Evolutionary conservation across 768 basidiomycete species (phyloP).

Genomic region (Vishniacozyma victoriae): DNA sequence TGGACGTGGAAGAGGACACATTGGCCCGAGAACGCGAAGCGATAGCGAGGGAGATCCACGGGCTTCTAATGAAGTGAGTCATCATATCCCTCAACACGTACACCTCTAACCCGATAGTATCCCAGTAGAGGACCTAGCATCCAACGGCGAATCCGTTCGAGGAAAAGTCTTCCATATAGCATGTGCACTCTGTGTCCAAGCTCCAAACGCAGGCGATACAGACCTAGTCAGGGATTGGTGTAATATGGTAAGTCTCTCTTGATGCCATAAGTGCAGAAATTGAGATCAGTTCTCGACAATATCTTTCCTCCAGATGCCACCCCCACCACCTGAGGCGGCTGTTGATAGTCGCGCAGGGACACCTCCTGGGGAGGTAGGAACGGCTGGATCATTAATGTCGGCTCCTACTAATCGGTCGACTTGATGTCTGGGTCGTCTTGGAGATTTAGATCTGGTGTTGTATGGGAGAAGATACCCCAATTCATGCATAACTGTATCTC

Average conservation of each 20-base stretch:
- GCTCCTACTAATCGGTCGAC: too few relatives aligned
- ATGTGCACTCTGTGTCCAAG: constrained; percentile 28
- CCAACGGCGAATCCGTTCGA: constrained; percentile 39
- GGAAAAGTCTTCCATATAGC: constrained; percentile 40
- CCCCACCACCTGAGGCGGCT: constrained; percentile 26
- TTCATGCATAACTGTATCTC: too few relatives aligned
- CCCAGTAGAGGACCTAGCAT: constrained; percentile 38
- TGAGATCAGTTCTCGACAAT: constrained; percentile 36
- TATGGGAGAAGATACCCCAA: too few relatives aligned
- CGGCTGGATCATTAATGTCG: too few relatives aligned
- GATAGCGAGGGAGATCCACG: constrained; percentile 39
- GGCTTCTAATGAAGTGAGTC: constrained; percentile 33
- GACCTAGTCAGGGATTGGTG: constrained; percentile 38
- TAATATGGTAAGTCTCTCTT: constrained; percentile 32
- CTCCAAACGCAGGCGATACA: constrained; percentile 16
- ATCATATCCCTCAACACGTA: neutral
- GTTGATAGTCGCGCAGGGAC: constrained; percentile 20
- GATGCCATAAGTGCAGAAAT: neutral
- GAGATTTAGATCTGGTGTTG: too few relatives aligned
- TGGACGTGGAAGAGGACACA: constrained; percentile 33
- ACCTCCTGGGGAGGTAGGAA: constrained; percentile 4
- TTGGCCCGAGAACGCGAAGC: constrained; percentile 29
- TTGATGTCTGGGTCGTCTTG: too few relatives aligned
- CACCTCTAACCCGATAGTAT: constrained; percentile 16
- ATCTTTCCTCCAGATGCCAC: constrained; percentile 40